Percentiles rank a stretch among this genome's conserved stretches.
Evolutionary conservation across 257 asterid genomes (phyloP).

Genomic region (Coffea eugenioides): DNA sequence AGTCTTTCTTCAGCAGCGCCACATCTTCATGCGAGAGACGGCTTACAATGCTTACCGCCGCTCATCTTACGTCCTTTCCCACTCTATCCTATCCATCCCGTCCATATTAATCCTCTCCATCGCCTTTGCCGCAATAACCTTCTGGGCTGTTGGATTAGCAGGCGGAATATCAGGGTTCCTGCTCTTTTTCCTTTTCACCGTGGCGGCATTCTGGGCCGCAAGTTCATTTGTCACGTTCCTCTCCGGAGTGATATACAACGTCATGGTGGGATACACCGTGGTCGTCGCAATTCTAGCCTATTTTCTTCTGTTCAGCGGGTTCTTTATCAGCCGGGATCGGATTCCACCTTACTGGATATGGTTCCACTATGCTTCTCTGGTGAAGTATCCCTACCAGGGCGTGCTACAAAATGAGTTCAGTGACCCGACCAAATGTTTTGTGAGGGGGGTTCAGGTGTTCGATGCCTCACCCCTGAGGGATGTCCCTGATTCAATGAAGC

Average conservation of each 20-base stretch:
- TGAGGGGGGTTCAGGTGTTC: conserved; percentile 35
- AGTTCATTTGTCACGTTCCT: conserved; percentile 45
- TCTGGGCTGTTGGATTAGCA: conserved; percentile 40
- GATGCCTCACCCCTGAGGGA: conserved; percentile 33
- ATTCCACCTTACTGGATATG: conserved; percentile 44
- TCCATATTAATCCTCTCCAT: conserved; percentile 32
- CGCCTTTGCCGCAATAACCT: conserved; percentile 30
- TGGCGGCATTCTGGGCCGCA: conserved; percentile 46
- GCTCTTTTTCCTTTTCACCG: conserved; percentile 30
- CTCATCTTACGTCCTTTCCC: conserved; percentile 49
- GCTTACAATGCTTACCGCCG: conserved; percentile 51
- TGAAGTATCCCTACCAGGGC: conserved; percentile 46
- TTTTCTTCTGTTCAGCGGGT: conserved; percentile 41
- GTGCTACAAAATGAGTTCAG: conserved; percentile 39
- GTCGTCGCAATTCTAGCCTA: conserved; percentile 41
- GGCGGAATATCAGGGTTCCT: conserved; percentile 43
- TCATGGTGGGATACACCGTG: conserved; percentile 38
- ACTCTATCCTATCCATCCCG: conserved; percentile 36
- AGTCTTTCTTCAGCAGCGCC: conserved; percentile 43
- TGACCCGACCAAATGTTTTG: conserved; percentile 35
- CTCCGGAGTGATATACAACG: conserved; percentile 39
- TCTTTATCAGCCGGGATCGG: conserved; percentile 34
- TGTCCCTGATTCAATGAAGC: conserved; percentile 28
- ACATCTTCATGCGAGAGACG: conserved; percentile 52
- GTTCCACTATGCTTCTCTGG: conserved; percentile 41